Conservation (phyloP, 306 rosid genomes). For the Carpinus viminea region DNA sequence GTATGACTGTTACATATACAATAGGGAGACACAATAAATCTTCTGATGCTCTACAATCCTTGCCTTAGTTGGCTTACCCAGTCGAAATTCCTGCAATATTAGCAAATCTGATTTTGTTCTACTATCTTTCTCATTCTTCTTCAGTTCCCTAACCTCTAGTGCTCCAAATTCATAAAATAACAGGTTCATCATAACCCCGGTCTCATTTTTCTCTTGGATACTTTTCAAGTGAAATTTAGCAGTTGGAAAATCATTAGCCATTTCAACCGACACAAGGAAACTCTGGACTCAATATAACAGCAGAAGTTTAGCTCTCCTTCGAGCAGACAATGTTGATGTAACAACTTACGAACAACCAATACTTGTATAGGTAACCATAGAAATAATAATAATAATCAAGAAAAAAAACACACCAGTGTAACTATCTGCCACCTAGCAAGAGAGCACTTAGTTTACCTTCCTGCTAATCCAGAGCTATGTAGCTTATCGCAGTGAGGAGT, state of each 20-base stretch:
- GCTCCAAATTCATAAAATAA: not conserved
- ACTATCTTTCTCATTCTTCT: not conserved
- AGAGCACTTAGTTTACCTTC: slow-evolving; percentile 47
- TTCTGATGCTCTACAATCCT: not conserved
- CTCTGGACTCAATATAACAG: not conserved
- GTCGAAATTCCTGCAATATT: not conserved
- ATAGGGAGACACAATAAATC: not conserved
- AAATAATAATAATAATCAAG: not conserved
- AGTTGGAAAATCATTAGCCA: no score
- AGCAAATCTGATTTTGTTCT: not conserved
- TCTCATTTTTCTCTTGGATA: no score
- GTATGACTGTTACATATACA: not conserved
- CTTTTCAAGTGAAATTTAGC: no score
- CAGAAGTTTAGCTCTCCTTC: not conserved
- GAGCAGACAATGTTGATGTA: not conserved
- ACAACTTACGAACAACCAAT: not conserved
- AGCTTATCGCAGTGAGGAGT: slow-evolving; percentile 84
- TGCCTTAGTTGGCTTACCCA: not conserved
- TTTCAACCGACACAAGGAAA: not conserved
- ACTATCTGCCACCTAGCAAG: slow-evolving; percentile 1
- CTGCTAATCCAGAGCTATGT: slow-evolving; percentile 47
- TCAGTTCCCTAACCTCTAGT: not conserved
- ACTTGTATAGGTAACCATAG: slow-evolving; percentile 8
- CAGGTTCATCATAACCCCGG: no score
- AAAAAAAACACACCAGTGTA: not conserved